These are phyloP conservation scores for Acanthamoeba triangularis DNA, from an alignment of 208 protist genomes.

Conservation along the genomic window DNA sequence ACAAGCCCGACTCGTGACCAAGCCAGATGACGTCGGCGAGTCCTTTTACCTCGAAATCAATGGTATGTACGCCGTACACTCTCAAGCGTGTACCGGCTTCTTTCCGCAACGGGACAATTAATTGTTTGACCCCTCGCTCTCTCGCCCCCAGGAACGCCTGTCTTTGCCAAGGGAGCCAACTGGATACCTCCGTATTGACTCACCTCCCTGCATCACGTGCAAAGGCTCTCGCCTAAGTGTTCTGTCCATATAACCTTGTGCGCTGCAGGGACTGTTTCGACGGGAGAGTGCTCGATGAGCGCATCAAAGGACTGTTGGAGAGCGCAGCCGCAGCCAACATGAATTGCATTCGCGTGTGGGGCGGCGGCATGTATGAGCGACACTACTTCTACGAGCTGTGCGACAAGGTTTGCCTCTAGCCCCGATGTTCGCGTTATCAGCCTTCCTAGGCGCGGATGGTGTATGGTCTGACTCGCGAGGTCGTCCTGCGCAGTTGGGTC, in stretches of 20 bases:
- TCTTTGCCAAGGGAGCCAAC: conserved; percentile 84
- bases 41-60: conserved; percentile 30
- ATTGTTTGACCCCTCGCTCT: not conserved
- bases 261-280: conserved; percentile 78
- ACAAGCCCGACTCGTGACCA: not conserved
- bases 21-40: conserved; percentile 15
- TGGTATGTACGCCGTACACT: conserved; percentile 61
- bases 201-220: too few species aligned
- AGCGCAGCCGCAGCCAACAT: conserved; percentile 82
- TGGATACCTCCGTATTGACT: conserved; percentile 33
- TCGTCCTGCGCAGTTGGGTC: conserved; percentile 76
- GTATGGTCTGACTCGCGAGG: not conserved
- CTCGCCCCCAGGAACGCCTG: not conserved
- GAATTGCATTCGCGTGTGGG: conserved; percentile 93
- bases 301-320: not conserved
- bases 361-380: conserved; percentile 91
- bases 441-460: too few species aligned
- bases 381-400: conserved; percentile 91
- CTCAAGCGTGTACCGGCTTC: not conserved
- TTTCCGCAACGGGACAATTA: not conserved
- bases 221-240: not conserved
- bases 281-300: not conserved
- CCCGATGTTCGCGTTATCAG: not conserved
- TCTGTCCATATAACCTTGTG: not conserved
- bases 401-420: conserved; percentile 78